These are phyloP conservation scores for Hypoxylon sp. DNA, from an alignment of 2,329 filamentous ascomycete genomes.

Conservation along the genomic window DNA sequence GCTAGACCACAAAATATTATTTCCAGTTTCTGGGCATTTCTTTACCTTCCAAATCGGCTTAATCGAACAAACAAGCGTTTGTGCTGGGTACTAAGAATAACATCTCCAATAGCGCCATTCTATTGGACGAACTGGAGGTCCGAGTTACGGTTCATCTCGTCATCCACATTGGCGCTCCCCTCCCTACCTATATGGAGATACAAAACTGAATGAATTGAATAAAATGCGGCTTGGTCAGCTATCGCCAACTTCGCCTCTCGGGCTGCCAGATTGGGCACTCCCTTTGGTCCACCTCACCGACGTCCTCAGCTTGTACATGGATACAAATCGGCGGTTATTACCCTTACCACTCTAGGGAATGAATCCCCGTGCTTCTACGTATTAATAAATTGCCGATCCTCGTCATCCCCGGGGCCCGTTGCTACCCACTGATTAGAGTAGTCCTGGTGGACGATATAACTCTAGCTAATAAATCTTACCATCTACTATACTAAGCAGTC, in stretches of 20 bases:
- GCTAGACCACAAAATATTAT: not conserved
- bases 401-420: conserved; percentile 13
- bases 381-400: conserved; percentile 45
- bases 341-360: conserved; percentile 15
- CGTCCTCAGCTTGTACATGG: conserved; percentile 13
- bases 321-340: conserved; percentile 16
- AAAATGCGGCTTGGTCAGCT: conserved; percentile 5
- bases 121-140: conserved; percentile 17
- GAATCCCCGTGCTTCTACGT: conserved; percentile 26
- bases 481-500: conserved; percentile 11
- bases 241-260: conserved; percentile 9
- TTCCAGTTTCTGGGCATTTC: not conserved
- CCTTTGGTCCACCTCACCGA: conserved; percentile 5
- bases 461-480: conserved; percentile 26
- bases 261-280: conserved; percentile 23
- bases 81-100: not conserved
- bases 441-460: conserved; percentile 11
- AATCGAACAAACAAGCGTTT: conserved; percentile 10
- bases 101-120: conserved; percentile 6
- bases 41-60: conserved; percentile 21
- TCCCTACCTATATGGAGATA: conserved; percentile 9
- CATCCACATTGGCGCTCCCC: conserved; percentile 10
- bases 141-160: conserved; percentile 4
- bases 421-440: conserved; percentile 13
- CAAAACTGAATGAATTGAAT: not conserved